Evolutionary conservation across 2,329 filamentous ascomycete species (phyloP), one percentile per base, ranked within the genome.

Genomic region (Amauroascus verrucosus): DNA sequence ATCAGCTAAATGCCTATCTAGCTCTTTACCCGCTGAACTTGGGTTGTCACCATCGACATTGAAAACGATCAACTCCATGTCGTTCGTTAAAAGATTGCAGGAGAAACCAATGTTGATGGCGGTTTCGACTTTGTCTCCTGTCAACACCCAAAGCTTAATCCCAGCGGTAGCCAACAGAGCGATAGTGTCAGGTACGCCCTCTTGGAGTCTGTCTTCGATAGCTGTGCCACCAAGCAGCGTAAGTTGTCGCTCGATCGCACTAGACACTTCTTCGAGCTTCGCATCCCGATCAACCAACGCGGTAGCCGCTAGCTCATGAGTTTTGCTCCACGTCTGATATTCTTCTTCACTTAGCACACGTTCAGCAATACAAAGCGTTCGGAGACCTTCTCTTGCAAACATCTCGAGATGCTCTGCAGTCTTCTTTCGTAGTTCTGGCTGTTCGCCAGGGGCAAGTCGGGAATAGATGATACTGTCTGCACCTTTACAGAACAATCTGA

Each of bases 21-120:
- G 76, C 61, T 90, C 78, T 52, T 78, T 76, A 59, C 86, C 83
- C 1, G 88, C 79, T 33, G 75, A 73, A 11, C 76, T 74, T 8
- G 85, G 61, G 56, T 84, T 79, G 53, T 89, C 84, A 59, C 95
- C 88, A 1, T 86, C 80, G 28, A 93, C 78, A 65, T 94, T 94
- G 61, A 98, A 77, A 47, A 95, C 82, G 59, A 98, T 86, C 57
- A 98, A 75, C 61, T 98, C 93, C 93, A 98, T 96, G 61, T 95
- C 88, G 69, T 96, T 98, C 71, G 91, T 89, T 53, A 98, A 80
- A 30, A 98, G 77, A 62, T 98, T 98, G 75, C 94, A 98, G 9
- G 94, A 98, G 71, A 97, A 98, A 1, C 93, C 93, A 65, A 98
- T 98, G 72, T 98, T 98, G 81, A 98, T 98, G 54, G 94, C 93